Percentiles rank a stretch among this genome's conserved stretches.
Evolutionary conservation across 192 early-diverging fungal species (phyloP).

Genomic region (Coemansia sp.): DNA sequence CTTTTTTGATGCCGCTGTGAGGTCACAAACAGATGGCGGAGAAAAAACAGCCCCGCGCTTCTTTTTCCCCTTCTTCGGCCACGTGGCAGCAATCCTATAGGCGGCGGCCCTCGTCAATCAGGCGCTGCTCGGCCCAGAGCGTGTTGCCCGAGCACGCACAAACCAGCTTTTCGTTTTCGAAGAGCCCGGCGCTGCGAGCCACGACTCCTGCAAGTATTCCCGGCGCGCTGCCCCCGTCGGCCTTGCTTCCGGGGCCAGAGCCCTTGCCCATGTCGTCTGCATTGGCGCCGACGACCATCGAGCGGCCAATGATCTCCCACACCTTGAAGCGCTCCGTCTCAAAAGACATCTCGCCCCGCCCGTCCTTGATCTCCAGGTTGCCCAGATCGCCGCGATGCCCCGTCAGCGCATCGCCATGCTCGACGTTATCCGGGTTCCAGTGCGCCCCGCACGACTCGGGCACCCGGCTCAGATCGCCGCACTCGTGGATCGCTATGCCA

Average conservation of each 20-base stretch:
- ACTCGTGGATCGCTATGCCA: constrained; percentile 72
- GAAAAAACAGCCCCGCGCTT: too few species aligned
- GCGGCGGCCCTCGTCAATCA: constrained; percentile 32
- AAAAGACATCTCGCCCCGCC: constrained; percentile 71
- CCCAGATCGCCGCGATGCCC: constrained; percentile 64
- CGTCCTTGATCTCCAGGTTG: constrained; percentile 63
- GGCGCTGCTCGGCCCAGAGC: constrained; percentile 78
- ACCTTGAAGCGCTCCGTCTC: constrained; percentile 74
- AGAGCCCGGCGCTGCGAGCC: constrained; percentile 84
- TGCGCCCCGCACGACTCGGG: constrained; percentile 44
- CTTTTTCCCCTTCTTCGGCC: not conserved
- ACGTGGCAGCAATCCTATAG: constrained; percentile 13
- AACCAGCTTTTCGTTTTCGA: constrained; percentile 85
- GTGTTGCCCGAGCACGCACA: constrained; percentile 85
- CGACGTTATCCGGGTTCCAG: constrained; percentile 29
- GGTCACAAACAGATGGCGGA: not conserved
- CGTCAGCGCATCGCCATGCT: constrained; percentile 18
- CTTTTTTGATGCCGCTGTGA: too few species aligned
- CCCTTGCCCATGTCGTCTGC: constrained; percentile 58
- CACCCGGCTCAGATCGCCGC: constrained; percentile 66
- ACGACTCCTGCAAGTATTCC: constrained; percentile 79
- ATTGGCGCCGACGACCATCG: constrained; percentile 66
- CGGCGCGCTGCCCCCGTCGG: constrained; percentile 54
- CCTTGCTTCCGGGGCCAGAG: constrained; percentile 37
- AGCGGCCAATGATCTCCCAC: constrained; percentile 88